phyloP scores from a whole-genome alignment of 176 grass and related monocot genomes.

The Triticum aestivum region IWGSC_CS_RefSeq_v2.1 NC_057797.1:577187794-577188293 shows the following conservation, averaged over 20 bases:
- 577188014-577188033: slow-evolving; percentile 82
- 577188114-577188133: slow-evolving; percentile 50
- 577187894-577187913: slow-evolving; percentile 6
- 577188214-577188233: slow-evolving; percentile 64
- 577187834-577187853: slow-evolving; percentile 96
- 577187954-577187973: slow-evolving; percentile 26
- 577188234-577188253: neutral
- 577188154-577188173: slow-evolving; percentile 81
- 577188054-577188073: neutral
- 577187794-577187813: slow-evolving; percentile 97
- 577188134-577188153: slow-evolving; percentile 94
- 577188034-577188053: neutral
- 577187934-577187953: slow-evolving; percentile 9
- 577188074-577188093: slow-evolving; percentile 3
- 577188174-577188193: slow-evolving; percentile 90
- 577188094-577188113: neutral
- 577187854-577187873: slow-evolving; percentile 97
- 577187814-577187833: slow-evolving; percentile 90
- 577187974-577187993: slow-evolving; percentile 98
- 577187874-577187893: slow-evolving; percentile 50
- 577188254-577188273: neutral
- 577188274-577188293: neutral
- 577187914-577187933: neutral
- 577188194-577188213: slow-evolving; percentile 95
- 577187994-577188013: slow-evolving; percentile 97